Conservation (phyloP, 129 eudicot species). For the Flaveria robusta region DNA sequence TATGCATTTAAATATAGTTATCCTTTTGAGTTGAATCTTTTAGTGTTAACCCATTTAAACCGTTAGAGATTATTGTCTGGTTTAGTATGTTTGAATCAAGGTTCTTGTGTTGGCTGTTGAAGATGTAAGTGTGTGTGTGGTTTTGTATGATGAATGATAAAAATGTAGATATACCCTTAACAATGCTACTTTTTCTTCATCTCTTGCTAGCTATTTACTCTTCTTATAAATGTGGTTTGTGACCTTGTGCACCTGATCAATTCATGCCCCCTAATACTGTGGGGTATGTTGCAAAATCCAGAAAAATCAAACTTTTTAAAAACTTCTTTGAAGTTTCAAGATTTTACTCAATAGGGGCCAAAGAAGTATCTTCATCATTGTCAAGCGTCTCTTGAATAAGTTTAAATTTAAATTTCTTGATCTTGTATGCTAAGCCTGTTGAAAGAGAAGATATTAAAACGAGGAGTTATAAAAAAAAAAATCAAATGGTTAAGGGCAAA, state of each 20-base stretch:
- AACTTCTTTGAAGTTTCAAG: not conserved
- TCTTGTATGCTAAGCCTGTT: no score
- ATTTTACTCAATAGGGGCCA: not conserved
- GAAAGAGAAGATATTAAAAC: no score
- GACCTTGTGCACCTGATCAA: not conserved
- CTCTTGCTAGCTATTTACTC: not conserved
- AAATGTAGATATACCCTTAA: no score
- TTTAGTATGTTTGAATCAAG: not conserved
- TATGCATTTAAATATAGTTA: not conserved
- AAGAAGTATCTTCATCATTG: not conserved
- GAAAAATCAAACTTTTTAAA: not conserved
- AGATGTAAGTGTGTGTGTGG: no score
- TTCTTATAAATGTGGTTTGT: not conserved
- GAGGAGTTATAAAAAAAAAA: no score
- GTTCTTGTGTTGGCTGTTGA: no score
- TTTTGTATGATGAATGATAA: no score
- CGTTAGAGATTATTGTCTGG: not conserved
- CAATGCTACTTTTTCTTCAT: no score
- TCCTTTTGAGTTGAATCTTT: not conserved
- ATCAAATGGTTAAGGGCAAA: no score
- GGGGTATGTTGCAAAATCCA: not conserved
- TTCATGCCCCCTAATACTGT: not conserved
- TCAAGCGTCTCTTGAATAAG: not conserved
- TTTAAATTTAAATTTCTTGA: not conserved
- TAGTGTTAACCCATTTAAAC: not conserved